Evolutionary conservation across 208 protist species (phyloP), one percentile per base, ranked within the genome.

Genomic region (Crithidia thermophila): DNA sequence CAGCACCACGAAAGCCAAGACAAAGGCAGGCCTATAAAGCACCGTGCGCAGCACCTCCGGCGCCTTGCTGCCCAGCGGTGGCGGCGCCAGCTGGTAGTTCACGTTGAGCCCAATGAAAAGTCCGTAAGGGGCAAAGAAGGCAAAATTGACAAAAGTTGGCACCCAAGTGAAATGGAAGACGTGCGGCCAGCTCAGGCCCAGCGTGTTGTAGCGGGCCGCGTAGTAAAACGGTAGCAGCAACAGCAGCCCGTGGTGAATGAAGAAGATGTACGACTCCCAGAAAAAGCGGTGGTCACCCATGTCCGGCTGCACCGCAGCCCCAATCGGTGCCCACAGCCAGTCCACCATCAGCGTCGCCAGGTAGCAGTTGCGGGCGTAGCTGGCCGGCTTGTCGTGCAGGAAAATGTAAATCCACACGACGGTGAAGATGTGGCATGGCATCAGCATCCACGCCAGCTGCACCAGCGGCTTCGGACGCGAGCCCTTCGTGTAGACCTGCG

Each of bases 401-500:
- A 94, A 72, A 7, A 91, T 63, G 33, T 64, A 79, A 23, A 66
- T 49, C 88, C 88, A 94, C 30, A 75, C 55, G 9, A 77, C 62
- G 9, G 82, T 88, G 37, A 85, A 81, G 40, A 94, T 31, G 61
- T 94, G 88, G 77, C 88, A 94, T 21, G 88, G 88, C 88, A 94
- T 94, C 25, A 94, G 61, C 53, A 94, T 63, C 88, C 88, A 94
- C 21, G 80, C 77, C 7, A 94, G 65, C 68, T 94, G 88, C n/a
- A 94, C 75, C n/a, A 91, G 64, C 25, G 84, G 83, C 49, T 81
- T 65, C 28, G 77, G 75, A 0, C 88, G 73, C 20, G 58, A 50
- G 8, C 42, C 49, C 68, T 94, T 94, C 3, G 70, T 64, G 36
- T 79, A 67, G 36, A 87, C 68, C 43, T 94, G 84, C 34, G 49